Evolutionary conservation across 768 basidiomycete species (phyloP), one percentile per base, ranked within the genome.

Genomic region (Trametopsis cervina): DNA sequence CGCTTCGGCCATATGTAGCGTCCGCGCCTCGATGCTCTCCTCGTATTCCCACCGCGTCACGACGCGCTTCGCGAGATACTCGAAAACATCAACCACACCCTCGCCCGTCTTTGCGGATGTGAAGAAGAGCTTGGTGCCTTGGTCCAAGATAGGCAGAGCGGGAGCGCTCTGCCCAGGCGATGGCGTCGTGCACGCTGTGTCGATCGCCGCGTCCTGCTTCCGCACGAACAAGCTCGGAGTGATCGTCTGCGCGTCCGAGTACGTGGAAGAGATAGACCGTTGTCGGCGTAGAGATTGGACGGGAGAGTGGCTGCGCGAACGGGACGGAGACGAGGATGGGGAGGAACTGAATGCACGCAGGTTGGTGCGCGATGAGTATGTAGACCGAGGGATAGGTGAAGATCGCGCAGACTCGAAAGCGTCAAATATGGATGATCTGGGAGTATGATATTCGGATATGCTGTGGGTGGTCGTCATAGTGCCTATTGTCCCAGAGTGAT

Each of bases 71-170:
- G 79, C 84, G 36, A 91, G 70, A 57, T 89, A 89, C 60, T 78
- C 83, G 57, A 90, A 91, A n/a, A 88, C 81, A 1, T 81, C 82
- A 1, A 59, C 42, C 0, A 89, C 85, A 6, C 84, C 81, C 27
- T 77, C 73, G 0, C 89, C 89, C 3, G 84, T 87, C 64, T 87
- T 87, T 2, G 89, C 87, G 1, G 82, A 85, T 4, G 85, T 78
- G 58, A 85, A 83, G 63, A 89, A 86, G 10, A 89, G 65, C 61
- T 71, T 77, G 0, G 85, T 81, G 2, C 82, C 76, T 1, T 63
- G 69, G 24, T 78, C 80, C 0, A 70, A 75, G 4, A 36, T 38
- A 1, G 44, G 48, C 20, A 10, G 57, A 24, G 35, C 47, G 12
- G 51, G 51, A 21, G 50, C 41, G n/a, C 43, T 29, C 10, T 33